A percentile compares a stretch with the other conserved stretches of the same genome.
These are phyloP conservation scores for Naganishia liquefaciens DNA, from an alignment of 1,284 basidiomycete genomes.

Conservation along the genomic window DNA sequence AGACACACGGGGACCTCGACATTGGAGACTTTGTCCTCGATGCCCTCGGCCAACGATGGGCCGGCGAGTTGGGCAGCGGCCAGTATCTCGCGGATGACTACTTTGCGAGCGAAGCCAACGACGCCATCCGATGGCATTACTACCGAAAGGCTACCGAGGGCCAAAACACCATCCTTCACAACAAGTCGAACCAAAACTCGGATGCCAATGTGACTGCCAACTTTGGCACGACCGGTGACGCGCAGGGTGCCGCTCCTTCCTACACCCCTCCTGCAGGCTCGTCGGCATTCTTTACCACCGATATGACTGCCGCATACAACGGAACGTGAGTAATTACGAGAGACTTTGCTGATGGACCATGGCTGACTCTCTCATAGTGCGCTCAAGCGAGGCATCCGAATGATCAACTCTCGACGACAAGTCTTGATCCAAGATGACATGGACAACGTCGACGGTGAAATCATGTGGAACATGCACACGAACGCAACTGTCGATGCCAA, in stretches of 20 bases:
- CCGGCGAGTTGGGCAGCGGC: slow-evolving; percentile 87
- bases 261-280: slow-evolving; percentile 65
- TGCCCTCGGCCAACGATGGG: slow-evolving; percentile 91
- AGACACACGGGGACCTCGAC: slow-evolving; percentile 93
- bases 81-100: slow-evolving; percentile 75
- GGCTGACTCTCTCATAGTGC: slow-evolving; percentile 56
- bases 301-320: slow-evolving; percentile 79
- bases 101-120: slow-evolving; percentile 65
- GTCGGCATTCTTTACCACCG: slow-evolving; percentile 78
- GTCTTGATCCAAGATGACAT: slow-evolving; percentile 91
- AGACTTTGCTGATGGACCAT: not conserved
- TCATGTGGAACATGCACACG: slow-evolving; percentile 95
- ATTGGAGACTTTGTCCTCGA: slow-evolving; percentile 93
- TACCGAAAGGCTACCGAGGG: slow-evolving; percentile 96
- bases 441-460: slow-evolving; percentile 55
- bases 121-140: slow-evolving; percentile 76
- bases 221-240: slow-evolving; percentile 63
- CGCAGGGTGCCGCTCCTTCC: slow-evolving; percentile 71
- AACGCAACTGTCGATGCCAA: slow-evolving; percentile 57
- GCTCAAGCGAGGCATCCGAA: slow-evolving; percentile 81
- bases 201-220: slow-evolving; percentile 62
- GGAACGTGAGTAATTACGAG: slow-evolving; percentile 42
- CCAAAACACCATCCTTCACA: slow-evolving; percentile 89
- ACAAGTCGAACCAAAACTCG: slow-evolving; percentile 77
- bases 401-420: slow-evolving; percentile 83